Evolutionary conservation across 805 yeast species (phyloP).

Genomic region (Wickerhamomyces sydowiorum): DNA sequence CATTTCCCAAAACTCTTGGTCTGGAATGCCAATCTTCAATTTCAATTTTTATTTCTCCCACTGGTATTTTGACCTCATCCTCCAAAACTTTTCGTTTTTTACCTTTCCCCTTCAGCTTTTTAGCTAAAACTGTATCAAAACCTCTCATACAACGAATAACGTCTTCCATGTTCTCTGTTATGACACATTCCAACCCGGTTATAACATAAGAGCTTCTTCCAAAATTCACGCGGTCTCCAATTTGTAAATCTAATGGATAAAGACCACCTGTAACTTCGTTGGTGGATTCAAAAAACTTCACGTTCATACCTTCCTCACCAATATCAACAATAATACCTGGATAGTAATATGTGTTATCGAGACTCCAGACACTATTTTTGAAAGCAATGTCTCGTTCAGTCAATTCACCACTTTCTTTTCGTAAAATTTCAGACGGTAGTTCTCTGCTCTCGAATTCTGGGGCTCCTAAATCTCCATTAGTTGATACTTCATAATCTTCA

Average conservation of each 20-base stretch:
- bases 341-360: conserved; percentile 40
- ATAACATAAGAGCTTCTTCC: conserved; percentile 34
- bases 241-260: conserved; percentile 42
- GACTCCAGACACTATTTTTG: conserved; percentile 47
- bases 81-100: conserved; percentile 12
- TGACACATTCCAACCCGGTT: conserved; percentile 36
- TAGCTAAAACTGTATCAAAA: conserved; percentile 41
- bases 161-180: conserved; percentile 11
- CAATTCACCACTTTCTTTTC: conserved; percentile 10
- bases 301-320: conserved; percentile 25
- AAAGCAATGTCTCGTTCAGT: conserved; percentile 24
- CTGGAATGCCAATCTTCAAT: conserved; percentile 29
- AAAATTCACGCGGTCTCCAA: conserved; percentile 48
- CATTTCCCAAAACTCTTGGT: conserved; percentile 20
- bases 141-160: conserved; percentile 55
- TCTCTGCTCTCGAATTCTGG: not conserved
- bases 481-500: not conserved
- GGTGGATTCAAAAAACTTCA: conserved; percentile 35
- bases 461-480: not conserved
- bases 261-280: conserved; percentile 20
- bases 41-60: conserved; percentile 27
- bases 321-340: conserved; percentile 38
- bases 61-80: conserved; percentile 15
- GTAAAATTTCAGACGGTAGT: conserved; percentile 2
- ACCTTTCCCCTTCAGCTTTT: conserved; percentile 17